Conservation (phyloP, 2,329 filamentous ascomycete genomes). For the Cordyceps pruinosa region DNA sequence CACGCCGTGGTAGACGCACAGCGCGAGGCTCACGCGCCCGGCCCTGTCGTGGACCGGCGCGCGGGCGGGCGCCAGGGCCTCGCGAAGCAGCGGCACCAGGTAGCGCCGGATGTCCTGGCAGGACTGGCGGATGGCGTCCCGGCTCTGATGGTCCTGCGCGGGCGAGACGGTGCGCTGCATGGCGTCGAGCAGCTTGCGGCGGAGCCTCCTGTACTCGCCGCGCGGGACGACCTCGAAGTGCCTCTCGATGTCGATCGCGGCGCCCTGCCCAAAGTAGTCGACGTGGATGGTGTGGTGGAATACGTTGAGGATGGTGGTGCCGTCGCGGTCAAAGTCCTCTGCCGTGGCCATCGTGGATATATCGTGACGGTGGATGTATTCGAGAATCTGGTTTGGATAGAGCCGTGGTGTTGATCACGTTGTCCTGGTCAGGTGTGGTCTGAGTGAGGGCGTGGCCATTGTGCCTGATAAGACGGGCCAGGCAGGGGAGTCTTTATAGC, state of each 20-base stretch:
- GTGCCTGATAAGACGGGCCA: background rate
- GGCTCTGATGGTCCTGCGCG: background rate
- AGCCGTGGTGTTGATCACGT: background rate
- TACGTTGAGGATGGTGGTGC: background rate
- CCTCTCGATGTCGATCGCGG: background rate
- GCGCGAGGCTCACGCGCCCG: too few relatives aligned
- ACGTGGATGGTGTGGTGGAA: background rate
- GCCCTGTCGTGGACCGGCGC: too few relatives aligned
- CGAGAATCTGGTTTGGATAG: too few relatives aligned
- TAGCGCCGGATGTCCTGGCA: too few relatives aligned
- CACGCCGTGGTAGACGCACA: too few relatives aligned
- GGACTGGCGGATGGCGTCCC: background rate
- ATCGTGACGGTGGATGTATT: too few relatives aligned
- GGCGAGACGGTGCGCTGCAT: background rate
- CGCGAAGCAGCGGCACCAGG: too few relatives aligned
- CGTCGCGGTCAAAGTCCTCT: background rate
- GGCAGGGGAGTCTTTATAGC: background rate
- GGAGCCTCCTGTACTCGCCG: background rate
- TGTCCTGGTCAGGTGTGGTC: background rate
- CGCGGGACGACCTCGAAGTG: background rate
- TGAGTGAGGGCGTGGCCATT: background rate
- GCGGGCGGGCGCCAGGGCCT: too few relatives aligned
- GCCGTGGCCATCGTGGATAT: background rate
- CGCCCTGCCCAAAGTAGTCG: background rate
- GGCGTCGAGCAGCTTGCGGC: background rate